phyloP scores from a whole-genome alignment of 2,329 filamentous ascomycete species.

The Curvularia hawaiiensis region DNA sequence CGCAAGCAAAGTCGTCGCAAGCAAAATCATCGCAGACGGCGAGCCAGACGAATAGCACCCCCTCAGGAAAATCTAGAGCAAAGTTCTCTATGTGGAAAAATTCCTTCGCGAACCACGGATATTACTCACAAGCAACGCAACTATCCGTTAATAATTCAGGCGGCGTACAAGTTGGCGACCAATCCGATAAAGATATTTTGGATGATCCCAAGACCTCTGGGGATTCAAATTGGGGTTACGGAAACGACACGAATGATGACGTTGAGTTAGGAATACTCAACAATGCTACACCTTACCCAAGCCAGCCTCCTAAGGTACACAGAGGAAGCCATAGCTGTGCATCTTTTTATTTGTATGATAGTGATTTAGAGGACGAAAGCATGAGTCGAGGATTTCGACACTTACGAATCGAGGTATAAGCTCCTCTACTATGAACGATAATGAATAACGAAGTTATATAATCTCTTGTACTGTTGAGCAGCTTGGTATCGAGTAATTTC shows the following conservation, averaged over 20 bases:
- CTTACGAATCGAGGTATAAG: background rate
- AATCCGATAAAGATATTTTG: background rate
- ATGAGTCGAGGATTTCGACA: background rate
- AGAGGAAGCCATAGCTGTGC: background rate
- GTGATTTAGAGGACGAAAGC: background rate
- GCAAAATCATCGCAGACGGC: background rate
- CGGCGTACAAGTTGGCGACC: background rate
- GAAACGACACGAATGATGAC: background rate
- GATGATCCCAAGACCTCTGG: background rate
- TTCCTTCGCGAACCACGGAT: background rate
- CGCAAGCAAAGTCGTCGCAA: background rate
- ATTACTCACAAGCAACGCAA: background rate
- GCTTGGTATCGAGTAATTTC: no score
- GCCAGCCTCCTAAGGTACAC: background rate
- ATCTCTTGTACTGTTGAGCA: no score
- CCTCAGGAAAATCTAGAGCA: conserved; percentile 1
- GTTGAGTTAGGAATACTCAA: background rate
- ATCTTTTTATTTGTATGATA: background rate
- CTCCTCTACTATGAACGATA: background rate
- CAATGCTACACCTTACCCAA: background rate
- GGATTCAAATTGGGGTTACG: background rate
- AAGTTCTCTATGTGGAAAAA: background rate
- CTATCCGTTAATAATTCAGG: background rate
- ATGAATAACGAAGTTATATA: background rate
- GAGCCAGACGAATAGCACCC: background rate